Conservation (phyloP, 768 basidiomycete genomes). For the Termitomyces sp. region DNA sequence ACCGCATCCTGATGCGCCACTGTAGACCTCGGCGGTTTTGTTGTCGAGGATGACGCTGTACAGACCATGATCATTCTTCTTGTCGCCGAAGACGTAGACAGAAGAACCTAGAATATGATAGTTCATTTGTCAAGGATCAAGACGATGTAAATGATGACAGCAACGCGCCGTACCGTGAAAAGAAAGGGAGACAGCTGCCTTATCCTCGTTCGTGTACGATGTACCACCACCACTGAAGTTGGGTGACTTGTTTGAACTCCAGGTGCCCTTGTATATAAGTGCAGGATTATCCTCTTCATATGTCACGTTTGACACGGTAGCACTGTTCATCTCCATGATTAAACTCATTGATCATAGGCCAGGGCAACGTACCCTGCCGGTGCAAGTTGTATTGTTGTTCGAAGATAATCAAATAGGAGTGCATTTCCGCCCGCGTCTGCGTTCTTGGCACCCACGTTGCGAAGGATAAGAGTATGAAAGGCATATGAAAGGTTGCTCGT, state of each 20-base stretch:
- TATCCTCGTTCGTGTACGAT: slow-evolving; percentile 39
- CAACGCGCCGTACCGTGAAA: slow-evolving; percentile 33
- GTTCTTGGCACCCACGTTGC: slow-evolving; percentile 36
- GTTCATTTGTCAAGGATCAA: not conserved
- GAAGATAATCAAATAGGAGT: slow-evolving; percentile 41
- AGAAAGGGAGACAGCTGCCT: slow-evolving; percentile 34
- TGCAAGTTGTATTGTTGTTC: slow-evolving; percentile 39
- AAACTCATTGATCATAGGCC: not conserved
- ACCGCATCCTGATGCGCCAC: slow-evolving; percentile 45
- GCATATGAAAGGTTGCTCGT: slow-evolving; percentile 34
- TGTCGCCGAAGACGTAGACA: slow-evolving; percentile 45
- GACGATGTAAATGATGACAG: not conserved
- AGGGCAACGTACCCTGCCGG: slow-evolving; percentile 34
- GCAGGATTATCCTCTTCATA: slow-evolving; percentile 37
- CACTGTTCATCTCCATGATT: slow-evolving; percentile 22
- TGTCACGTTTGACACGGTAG: slow-evolving; percentile 38
- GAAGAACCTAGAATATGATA: slow-evolving; percentile 32
- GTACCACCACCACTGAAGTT: slow-evolving; percentile 44
- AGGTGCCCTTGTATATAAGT: slow-evolving; percentile 37
- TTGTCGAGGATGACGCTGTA: slow-evolving; percentile 40
- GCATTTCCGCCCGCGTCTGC: slow-evolving; percentile 34
- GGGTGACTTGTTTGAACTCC: slow-evolving; percentile 40
- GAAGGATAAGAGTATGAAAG: slow-evolving; percentile 34
- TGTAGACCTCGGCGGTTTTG: slow-evolving; percentile 28
- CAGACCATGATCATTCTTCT: slow-evolving; percentile 46